Percentiles rank a stretch among this genome's conserved stretches.
Evolutionary conservation across 768 basidiomycete genomes (phyloP).

Genomic region (Rhizopogon vulgaris): DNA sequence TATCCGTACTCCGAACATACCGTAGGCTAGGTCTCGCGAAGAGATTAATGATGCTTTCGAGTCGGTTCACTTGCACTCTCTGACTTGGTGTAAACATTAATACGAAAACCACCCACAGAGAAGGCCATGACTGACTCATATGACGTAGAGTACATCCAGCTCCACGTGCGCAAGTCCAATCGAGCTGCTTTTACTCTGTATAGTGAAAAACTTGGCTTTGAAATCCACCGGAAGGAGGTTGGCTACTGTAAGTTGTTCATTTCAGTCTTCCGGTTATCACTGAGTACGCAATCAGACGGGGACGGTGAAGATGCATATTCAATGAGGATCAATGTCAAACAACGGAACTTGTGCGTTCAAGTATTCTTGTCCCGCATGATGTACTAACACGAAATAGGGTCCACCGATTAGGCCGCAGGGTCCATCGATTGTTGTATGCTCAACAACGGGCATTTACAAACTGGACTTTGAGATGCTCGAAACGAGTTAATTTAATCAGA

Average conservation of each 20-base stretch:
- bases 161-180: conserved; percentile 25
- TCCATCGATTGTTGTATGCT: not conserved
- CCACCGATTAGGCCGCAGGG: not conserved
- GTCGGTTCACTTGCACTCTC: conserved; percentile 10
- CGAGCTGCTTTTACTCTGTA: conserved; percentile 18
- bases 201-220: conserved; percentile 17
- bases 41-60: conserved; percentile 19
- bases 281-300: conserved; percentile 11
- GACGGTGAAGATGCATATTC: conserved; percentile 21
- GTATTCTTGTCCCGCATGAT: not conserved
- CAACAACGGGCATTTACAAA: not conserved
- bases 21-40: conserved; percentile 23
- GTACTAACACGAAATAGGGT: not conserved
- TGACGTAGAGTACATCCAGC: conserved; percentile 15
- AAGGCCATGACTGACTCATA: conserved; percentile 18
- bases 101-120: conserved; percentile 8
- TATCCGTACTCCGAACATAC: conserved; percentile 22
- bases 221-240: conserved; percentile 4
- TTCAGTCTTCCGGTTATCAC: not conserved
- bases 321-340: conserved; percentile 11
- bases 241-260: conserved; percentile 20
- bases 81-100: not conserved
- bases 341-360: not conserved
- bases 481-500: not conserved
- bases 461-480: not conserved